Conservation (phyloP, 1,284 basidiomycete genomes). For the Anthracocystis setariae region DNA sequence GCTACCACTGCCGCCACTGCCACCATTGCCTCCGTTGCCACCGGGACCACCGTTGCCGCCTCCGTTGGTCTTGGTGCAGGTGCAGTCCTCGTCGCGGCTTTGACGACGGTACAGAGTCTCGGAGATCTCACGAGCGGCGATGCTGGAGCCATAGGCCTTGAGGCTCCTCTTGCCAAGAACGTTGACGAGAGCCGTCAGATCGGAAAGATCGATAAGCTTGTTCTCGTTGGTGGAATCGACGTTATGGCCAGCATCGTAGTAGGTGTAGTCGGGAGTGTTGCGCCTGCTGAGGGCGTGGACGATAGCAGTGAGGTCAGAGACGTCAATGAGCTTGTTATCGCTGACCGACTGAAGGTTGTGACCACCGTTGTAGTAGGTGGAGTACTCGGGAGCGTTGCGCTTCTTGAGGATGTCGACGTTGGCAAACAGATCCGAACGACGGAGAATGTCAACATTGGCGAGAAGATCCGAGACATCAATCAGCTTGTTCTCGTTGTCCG, state of each 20-base stretch:
- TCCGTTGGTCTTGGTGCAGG: constrained; percentile 38
- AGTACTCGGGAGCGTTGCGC: constrained; percentile 18
- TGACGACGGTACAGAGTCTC: constrained; percentile 40
- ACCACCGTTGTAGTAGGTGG: constrained; percentile 25
- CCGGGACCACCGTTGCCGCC: neutral
- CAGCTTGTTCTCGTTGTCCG: constrained; percentile 38
- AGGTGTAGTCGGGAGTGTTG: constrained; percentile 8
- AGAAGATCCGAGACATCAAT: constrained; percentile 19
- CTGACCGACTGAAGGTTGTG: constrained; percentile 32
- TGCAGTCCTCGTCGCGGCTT: constrained; percentile 48
- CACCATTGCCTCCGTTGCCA: constrained; percentile 1
- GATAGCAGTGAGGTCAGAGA: constrained; percentile 21
- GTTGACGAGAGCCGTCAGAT: constrained; percentile 42
- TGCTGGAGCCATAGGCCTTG: constrained; percentile 28
- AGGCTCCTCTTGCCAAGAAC: constrained; percentile 38
- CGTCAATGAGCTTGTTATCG: constrained; percentile 37
- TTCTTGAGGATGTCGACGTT: constrained; percentile 30
- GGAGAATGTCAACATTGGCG: constrained; percentile 23
- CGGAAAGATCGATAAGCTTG: constrained; percentile 42
- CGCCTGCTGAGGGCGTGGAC: constrained; percentile 28
- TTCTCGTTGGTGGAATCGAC: constrained; percentile 35
- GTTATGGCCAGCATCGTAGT: constrained; percentile 46
- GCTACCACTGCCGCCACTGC: neutral
- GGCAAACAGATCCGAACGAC: too few relatives aligned
- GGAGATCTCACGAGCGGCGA: constrained; percentile 40